Base-by-base conservation (phyloP, 768 basidiomycete genomes). In the Clitopilus hobsonii region DNA sequence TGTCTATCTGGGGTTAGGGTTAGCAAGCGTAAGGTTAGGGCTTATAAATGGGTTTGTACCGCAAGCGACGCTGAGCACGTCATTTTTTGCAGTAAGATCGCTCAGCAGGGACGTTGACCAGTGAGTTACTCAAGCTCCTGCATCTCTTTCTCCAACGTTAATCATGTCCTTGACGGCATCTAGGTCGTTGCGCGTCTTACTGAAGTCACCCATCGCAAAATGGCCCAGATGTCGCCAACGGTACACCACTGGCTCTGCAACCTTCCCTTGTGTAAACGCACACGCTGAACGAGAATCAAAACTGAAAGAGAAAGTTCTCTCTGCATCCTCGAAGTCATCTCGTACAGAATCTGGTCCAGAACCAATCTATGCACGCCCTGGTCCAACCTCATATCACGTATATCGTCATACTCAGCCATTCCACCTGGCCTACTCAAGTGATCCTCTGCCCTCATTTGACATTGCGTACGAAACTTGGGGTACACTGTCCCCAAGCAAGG, bases 401-500 rank as follows among this genome's bases (percentile, higher is more conserved):
- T 95, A 87, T 65, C 81, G 80, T 57, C 85, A 91, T 62, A 59
- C 67, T 0, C 60, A 62, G 1, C 85, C 89, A 0, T 72, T 96
- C n/a, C 75, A 78, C 0, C 79, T 96, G 25, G 78, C 84, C 5
- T 80, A 86, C 55, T 69, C 74, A 1, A 57, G 74, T 1, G 61
- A 68, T 2, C 73, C 81, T 1, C 77, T 96, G 0, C 82, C 87
- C 1, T 73, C 84, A 6, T 86, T 94, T 61, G 83, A 92, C 60
- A 81, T 98, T 55, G 97, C 97, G 0, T 99, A 98, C 78, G 97
- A 99, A 74, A 92, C 97, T 0, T 99, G 97, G 97, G 97, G 97
- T 2, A 83, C 82, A 1, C 86, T 98, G 41, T 89, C 90, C 22
- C 75, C 88, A 0, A 62, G 73, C 6, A 80, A 78, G 41, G 88